Percentiles rank a stretch among this genome's conserved stretches.
Conservation (phyloP, 805 yeast species). For the Debaryomyces maramus region DNA sequence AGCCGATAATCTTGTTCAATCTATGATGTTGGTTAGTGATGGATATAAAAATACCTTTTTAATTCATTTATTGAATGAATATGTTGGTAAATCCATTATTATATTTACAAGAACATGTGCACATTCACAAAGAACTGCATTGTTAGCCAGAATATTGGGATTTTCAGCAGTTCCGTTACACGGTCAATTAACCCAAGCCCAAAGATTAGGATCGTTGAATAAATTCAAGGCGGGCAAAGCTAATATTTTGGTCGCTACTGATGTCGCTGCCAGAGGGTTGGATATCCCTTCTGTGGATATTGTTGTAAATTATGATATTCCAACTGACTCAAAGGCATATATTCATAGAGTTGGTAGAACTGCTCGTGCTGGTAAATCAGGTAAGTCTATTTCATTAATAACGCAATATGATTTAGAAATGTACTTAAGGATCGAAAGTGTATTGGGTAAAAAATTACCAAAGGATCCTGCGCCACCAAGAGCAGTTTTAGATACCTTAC, state of each 20-base stretch:
- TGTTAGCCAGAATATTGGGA: slow-evolving; percentile 75
- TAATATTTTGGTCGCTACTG: slow-evolving; percentile 75
- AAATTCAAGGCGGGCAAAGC: slow-evolving; percentile 73
- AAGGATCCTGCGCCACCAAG: slow-evolving; percentile 76
- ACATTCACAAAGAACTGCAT: slow-evolving; percentile 87
- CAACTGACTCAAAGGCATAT: slow-evolving; percentile 81
- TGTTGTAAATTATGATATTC: slow-evolving; percentile 76
- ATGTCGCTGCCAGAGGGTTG: slow-evolving; percentile 86
- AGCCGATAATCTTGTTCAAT: slow-evolving; percentile 89
- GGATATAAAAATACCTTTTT: slow-evolving; percentile 88
- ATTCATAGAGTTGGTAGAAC: slow-evolving; percentile 93
- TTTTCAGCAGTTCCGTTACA: slow-evolving; percentile 91
- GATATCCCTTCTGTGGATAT: slow-evolving; percentile 81
- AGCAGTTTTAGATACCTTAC: slow-evolving; percentile 72
- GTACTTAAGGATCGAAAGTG: slow-evolving; percentile 85
- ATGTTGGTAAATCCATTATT: slow-evolving; percentile 80
- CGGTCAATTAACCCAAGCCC: slow-evolving; percentile 86
- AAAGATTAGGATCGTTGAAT: slow-evolving; percentile 78
- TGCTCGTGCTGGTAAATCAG: slow-evolving; percentile 90
- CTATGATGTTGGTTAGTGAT: slow-evolving; percentile 86
- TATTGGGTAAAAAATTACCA: slow-evolving; percentile 76
- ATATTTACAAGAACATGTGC: slow-evolving; percentile 94
- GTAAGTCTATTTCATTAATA: slow-evolving; percentile 81
- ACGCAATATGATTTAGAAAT: slow-evolving; percentile 94
- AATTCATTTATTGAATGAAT: slow-evolving; percentile 79